Conservation (phyloP, 305 asterid genomes). For the Fraxinus albicans region DNA sequence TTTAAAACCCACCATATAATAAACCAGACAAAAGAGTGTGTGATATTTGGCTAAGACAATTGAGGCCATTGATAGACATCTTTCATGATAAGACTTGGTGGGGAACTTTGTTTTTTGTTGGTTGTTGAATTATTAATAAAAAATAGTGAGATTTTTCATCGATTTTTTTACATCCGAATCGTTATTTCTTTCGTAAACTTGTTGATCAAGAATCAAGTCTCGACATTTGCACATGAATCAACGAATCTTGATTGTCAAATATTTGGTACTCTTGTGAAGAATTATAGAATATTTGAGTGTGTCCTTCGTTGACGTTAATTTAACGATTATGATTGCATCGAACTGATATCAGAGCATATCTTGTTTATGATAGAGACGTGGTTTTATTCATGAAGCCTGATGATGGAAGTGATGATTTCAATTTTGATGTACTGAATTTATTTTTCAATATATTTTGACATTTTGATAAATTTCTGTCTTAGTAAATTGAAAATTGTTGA, state of each 20-base stretch:
- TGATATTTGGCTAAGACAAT: conserved; percentile 16
- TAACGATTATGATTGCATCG: neutral
- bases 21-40: conserved; percentile 20
- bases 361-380: neutral
- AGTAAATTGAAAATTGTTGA: neutral
- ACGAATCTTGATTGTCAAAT: neutral
- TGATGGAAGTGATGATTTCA: neutral
- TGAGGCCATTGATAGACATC: neutral
- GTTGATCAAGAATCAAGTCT: neutral
- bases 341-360: neutral
- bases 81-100: neutral
- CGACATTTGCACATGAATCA: neutral
- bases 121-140: neutral
- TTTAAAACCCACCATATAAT: neutral
- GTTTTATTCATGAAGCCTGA: neutral
- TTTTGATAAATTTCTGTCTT: no score
- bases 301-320: neutral
- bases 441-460: neutral
- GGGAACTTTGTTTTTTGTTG: neutral
- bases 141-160: neutral
- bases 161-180: neutral
- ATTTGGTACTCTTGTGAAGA: neutral
- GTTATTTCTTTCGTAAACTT: neutral
- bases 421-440: neutral
- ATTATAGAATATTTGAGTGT: no score